Evolutionary conservation across 2,329 filamentous ascomycete species (phyloP).

Genomic region (Aureobasidium pullulans): DNA sequence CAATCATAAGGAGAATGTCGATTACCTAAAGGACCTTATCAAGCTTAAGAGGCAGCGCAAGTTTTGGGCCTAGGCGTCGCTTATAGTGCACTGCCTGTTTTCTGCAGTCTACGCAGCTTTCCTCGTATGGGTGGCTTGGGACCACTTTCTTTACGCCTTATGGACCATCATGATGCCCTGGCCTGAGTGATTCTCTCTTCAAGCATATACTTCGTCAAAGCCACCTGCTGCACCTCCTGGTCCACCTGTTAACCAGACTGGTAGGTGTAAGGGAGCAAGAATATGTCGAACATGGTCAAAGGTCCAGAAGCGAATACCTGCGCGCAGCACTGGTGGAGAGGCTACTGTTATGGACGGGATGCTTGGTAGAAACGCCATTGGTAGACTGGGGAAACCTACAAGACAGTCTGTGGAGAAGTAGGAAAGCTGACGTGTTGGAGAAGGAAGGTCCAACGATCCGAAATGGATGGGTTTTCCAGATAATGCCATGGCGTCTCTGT

Average conservation of each 20-base stretch:
- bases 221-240: constrained; percentile 17
- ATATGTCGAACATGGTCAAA: constrained; percentile 15
- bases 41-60: too few relatives aligned
- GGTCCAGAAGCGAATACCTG: constrained; percentile 16
- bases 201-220: constrained; percentile 15
- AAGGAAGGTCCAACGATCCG: neutral
- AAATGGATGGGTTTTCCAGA: neutral
- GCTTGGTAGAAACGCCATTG: constrained; percentile 10
- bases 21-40: too few relatives aligned
- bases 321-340: constrained; percentile 7
- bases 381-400: constrained; percentile 16
- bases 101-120: too few relatives aligned
- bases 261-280: constrained; percentile 2
- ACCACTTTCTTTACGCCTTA: too few relatives aligned
- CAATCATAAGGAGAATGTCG: too few relatives aligned
- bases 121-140: too few relatives aligned
- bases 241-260: constrained; percentile 10
- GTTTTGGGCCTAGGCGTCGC: too few relatives aligned
- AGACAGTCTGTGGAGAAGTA: constrained; percentile 16
- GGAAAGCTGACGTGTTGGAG: constrained; percentile 13
- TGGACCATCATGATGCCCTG: too few relatives aligned
- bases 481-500: neutral
- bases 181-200: too few relatives aligned
- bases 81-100: too few relatives aligned
- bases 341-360: neutral